These are phyloP conservation scores for Crinitomyces ghanaensis DNA, from an alignment of 805 yeast genomes.

Conservation along the genomic window DNA sequence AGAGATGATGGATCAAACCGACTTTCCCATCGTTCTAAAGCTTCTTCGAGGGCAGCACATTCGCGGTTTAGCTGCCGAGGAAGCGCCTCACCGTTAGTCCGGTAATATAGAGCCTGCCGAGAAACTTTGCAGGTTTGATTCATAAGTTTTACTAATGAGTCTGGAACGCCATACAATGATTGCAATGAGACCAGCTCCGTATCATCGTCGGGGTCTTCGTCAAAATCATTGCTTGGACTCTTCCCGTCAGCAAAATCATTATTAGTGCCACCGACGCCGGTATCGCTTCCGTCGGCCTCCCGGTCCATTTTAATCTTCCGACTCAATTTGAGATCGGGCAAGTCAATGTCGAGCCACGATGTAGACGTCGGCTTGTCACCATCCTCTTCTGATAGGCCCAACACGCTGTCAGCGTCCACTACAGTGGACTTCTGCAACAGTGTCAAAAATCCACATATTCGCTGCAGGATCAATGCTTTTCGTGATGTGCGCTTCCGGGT, in stretches of 20 bases:
- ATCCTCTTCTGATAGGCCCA: constrained; percentile 10
- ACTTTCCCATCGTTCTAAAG: constrained; percentile 52
- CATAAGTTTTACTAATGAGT: constrained; percentile 61
- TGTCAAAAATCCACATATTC: constrained; percentile 66
- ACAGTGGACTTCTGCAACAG: constrained; percentile 69
- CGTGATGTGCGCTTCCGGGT: constrained; percentile 55
- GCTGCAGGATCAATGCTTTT: constrained; percentile 66
- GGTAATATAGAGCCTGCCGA: constrained; percentile 46
- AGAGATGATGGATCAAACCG: constrained; percentile 59
- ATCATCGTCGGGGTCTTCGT: constrained; percentile 11
- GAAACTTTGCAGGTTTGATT: constrained; percentile 60
- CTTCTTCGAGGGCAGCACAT: constrained; percentile 33
- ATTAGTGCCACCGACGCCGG: background rate
- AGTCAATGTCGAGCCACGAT: constrained; percentile 18
- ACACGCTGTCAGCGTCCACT: constrained; percentile 17
- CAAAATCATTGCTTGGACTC: constrained; percentile 4
- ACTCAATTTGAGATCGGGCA: constrained; percentile 17
- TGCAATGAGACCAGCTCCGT: constrained; percentile 43
- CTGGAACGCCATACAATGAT: constrained; percentile 76
- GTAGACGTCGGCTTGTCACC: constrained; percentile 8
- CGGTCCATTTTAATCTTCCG: background rate
- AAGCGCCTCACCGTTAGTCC: constrained; percentile 16
- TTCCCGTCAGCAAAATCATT: background rate
- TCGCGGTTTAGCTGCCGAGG: constrained; percentile 10
- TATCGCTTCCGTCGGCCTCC: constrained; percentile 3